phyloP scores from a whole-genome alignment of 176 grass and related monocot species.

The Paspalum vaginatum region DNA sequence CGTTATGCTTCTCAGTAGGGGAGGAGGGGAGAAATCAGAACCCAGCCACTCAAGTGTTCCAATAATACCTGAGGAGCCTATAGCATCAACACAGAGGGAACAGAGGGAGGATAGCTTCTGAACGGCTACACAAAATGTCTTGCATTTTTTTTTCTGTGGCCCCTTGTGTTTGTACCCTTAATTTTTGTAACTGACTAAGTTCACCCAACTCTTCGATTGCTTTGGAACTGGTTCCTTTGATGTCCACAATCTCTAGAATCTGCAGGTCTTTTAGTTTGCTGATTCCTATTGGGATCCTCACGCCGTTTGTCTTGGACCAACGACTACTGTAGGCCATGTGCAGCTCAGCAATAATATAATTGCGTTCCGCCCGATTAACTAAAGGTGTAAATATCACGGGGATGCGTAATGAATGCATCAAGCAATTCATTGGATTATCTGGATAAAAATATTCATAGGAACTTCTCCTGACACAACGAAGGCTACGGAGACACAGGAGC shows the following conservation, averaged over 20 bases:
- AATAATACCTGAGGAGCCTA: rapidly evolving
- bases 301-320: rapidly evolving
- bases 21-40: background rate
- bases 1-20: background rate
- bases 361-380: background rate
- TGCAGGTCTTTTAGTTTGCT: background rate
- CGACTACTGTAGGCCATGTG: background rate
- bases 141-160: background rate
- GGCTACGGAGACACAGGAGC: background rate
- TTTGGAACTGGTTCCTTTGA: background rate
- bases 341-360: background rate
- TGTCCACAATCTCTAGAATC: background rate
- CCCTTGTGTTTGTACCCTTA: background rate
- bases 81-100: background rate
- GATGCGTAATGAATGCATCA: background rate
- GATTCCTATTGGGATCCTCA: conserved; percentile 18
- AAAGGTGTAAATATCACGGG: background rate
- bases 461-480: background rate
- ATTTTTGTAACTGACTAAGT: conserved; percentile 10
- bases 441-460: background rate
- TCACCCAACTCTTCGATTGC: conserved; percentile 18
- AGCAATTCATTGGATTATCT: background rate
- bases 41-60: background rate
- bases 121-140: background rate
- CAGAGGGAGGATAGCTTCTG: conserved; percentile 1